Evolutionary conservation across 768 basidiomycete species (phyloP).

Genomic region (Auriscalpium microsporum): DNA sequence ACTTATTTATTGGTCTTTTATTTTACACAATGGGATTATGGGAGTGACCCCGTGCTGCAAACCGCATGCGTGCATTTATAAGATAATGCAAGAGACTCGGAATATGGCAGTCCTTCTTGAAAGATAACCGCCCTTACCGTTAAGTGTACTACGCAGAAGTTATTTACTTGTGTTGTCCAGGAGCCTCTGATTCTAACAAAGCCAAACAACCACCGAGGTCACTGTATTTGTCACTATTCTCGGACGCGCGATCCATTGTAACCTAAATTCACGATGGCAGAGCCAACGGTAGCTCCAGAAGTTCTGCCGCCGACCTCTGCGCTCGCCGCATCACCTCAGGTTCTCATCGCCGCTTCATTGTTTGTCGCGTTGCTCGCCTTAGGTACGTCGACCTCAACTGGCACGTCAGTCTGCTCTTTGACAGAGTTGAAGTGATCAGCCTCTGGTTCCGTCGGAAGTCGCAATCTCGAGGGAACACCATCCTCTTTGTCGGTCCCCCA

Average conservation of each 20-base stretch:
- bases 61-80: background rate
- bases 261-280: slow-evolving; percentile 1
- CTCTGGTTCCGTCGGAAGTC: slow-evolving; percentile 36
- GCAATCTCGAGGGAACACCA: slow-evolving; percentile 41
- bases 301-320: background rate
- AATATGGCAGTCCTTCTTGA: too few relatives aligned
- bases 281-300: background rate
- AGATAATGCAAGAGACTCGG: too few relatives aligned
- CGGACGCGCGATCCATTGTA: too few relatives aligned
- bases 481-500: slow-evolving; percentile 69
- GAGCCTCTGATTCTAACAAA: background rate
- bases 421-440: slow-evolving; percentile 31
- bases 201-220: background rate
- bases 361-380: background rate
- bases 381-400: background rate
- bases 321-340: slow-evolving; percentile 1
- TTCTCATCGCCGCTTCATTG: background rate
- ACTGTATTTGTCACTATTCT: too few relatives aligned
- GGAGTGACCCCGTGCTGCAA: background rate
- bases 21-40: background rate
- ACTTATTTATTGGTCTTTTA: too few relatives aligned
- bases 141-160: too few relatives aligned
- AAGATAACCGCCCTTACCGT: too few relatives aligned
- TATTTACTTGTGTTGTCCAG: background rate
- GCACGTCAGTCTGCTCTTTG: slow-evolving; percentile 4